Base-by-base conservation (phyloP, 106 monocot species). In the Acorus calamus region DNA sequence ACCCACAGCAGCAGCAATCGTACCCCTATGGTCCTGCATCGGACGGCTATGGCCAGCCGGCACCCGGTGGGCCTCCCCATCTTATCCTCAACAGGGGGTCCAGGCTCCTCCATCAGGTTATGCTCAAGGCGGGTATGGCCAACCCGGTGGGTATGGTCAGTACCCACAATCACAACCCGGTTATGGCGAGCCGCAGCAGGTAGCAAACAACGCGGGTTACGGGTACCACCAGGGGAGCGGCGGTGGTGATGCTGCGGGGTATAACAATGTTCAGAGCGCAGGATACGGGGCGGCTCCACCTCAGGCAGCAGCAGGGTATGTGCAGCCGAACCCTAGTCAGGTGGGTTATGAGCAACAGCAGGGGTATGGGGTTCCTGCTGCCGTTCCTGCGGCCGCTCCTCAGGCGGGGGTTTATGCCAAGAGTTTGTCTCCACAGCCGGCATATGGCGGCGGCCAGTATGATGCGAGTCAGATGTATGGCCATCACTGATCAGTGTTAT, bases 271-370 rank as follows among this genome's bases (percentile, higher is more conserved):
- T 3, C 79, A 69, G 0, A 66, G 50, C 43, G 11, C 83, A 41
- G 83, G 79, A 4, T 84, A 84, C 55, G 55, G 59, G 56, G 58
- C 72, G 4, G 66, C 77, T 56, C 50, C 62, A 13, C 44, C 76
- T 28, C 28, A 28, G 5, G 72, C 59, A 9, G 48, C 61, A 3
- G 57, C 47, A 3, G 61, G 78, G 3, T 79, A 81, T 44, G 56
- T 12, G 2, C 85, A 81, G 52, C 69, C 80, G 5, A 41, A 74
- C 3, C 5, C 73, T 11, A 78, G 77, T 47, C 69, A 66, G 2
- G 7, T 79, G 1, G 60, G 75, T 0, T 89, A 89, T 47, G 89
- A 89, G 11, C 84, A 85, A 47, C 88, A 81, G 56, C 8, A 69
- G 2, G 68, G 66, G 0, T 81, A 81, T 73, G 81, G 66, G 8